These are phyloP conservation scores for Pleurotus pulmonarius DNA, from an alignment of 768 basidiomycete genomes.

Conservation along the genomic window DNA sequence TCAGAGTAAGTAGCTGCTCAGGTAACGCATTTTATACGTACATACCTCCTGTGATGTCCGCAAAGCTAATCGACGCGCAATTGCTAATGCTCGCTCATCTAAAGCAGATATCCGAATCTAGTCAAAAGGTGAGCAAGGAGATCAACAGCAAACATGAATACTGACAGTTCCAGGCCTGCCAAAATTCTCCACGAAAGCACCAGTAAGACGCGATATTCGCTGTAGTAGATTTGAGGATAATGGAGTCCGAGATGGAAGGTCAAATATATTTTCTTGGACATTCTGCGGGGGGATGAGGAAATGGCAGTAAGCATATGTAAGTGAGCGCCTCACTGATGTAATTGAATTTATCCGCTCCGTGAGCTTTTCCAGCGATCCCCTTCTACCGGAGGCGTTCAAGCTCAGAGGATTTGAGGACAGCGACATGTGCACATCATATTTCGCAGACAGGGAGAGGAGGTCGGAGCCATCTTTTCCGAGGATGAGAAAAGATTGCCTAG, in stretches of 20 bases:
- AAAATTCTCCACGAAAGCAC: conserved; percentile 57
- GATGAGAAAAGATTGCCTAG: conserved; percentile 63
- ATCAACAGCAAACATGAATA: neutral
- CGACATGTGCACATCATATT: conserved; percentile 60
- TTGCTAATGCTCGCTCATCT: conserved; percentile 29
- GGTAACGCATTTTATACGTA: neutral
- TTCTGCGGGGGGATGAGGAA: conserved; percentile 25
- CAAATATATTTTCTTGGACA: conserved; percentile 30
- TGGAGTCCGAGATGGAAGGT: conserved; percentile 41
- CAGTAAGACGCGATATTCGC: conserved; percentile 64
- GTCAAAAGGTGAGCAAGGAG: conserved; percentile 6
- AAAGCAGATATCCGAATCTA: conserved; percentile 52
- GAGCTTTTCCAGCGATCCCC: conserved; percentile 46
- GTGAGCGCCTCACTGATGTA: conserved; percentile 38
- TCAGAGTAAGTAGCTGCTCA: neutral
- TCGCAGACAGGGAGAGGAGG: conserved; percentile 53
- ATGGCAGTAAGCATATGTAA: neutral
- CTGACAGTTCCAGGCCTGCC: conserved; percentile 41
- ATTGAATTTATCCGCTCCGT: conserved; percentile 41
- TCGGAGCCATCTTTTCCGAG: conserved; percentile 75
- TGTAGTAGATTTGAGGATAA: conserved; percentile 48
- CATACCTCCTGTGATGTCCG: conserved; percentile 53
- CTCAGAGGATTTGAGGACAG: conserved; percentile 53
- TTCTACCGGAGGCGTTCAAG: conserved; percentile 56
- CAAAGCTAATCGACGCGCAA: conserved; percentile 50